Conservation (phyloP, 257 asterid species). For the Solanum lycopersicoides region DNA sequence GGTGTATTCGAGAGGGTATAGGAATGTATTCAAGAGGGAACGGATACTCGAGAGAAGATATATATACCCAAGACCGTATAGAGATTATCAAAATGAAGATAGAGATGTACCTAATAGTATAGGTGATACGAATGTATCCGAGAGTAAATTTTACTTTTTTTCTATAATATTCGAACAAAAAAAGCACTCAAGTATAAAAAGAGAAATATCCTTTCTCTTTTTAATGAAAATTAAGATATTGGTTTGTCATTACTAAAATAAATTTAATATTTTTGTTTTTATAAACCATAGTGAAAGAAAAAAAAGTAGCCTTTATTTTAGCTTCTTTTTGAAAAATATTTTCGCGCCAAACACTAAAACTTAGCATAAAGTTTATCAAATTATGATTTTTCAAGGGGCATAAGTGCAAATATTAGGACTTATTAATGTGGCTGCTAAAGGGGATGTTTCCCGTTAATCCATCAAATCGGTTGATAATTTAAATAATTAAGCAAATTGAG, state of each 20-base stretch:
- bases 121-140: background rate
- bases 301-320: background rate
- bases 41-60: too few species aligned
- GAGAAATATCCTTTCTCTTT: background rate
- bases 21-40: too few species aligned
- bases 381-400: background rate
- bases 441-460: constrained; percentile 30
- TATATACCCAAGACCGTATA: too few species aligned
- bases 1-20: too few species aligned
- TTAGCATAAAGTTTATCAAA: background rate
- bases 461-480: constrained; percentile 14
- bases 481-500: constrained; percentile 9
- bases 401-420: background rate
- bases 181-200: background rate
- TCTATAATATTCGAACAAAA: background rate
- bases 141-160: too few species aligned
- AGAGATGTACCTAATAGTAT: too few species aligned
- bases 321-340: background rate
- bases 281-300: background rate
- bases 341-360: background rate
- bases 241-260: background rate
- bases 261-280: too few species aligned
- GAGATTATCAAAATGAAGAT: too few species aligned
- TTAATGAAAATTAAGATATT: background rate
- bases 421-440: background rate